Percentiles rank a stretch among this genome's conserved stretches.
Conservation (phyloP, 352 stramenopile species). For the Vaucheria bursata region DNA sequence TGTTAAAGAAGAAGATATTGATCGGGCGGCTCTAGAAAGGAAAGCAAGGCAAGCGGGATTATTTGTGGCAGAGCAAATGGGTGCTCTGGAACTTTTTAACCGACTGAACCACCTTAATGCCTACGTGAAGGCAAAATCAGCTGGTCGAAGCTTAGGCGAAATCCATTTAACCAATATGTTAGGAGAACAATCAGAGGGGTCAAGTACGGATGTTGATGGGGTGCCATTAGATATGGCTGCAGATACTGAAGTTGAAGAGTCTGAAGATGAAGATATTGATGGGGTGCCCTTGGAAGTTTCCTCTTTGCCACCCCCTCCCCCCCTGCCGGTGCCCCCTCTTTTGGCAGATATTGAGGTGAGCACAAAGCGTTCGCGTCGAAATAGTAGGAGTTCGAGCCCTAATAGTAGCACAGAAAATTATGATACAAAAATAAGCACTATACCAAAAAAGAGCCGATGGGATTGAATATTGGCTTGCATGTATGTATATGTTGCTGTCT, state of each 20-base stretch:
- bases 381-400: no score
- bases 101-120: conserved; percentile 44
- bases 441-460: background rate
- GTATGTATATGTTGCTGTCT: background rate
- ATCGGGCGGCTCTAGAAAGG: conserved; percentile 34
- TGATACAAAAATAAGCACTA: no score
- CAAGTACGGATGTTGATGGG: background rate
- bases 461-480: background rate
- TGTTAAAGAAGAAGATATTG: conserved; percentile 39
- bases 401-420: no score
- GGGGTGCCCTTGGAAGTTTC: conserved; percentile 1
- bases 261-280: background rate
- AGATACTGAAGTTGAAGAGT: background rate
- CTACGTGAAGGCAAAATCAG: conserved; percentile 41
- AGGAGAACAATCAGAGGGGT: background rate
- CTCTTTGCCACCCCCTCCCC: no score
- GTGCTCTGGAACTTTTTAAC: conserved; percentile 33
- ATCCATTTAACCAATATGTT: background rate
- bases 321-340: no score
- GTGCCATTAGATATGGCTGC: background rate
- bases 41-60: conserved; percentile 38
- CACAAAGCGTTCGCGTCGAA: no score
- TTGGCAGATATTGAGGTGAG: no score
- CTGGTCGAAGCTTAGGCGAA: background rate
- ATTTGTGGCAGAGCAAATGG: background rate